Percentiles rank a stretch among this genome's conserved stretches.
These are phyloP conservation scores for Colletotrichum theobromicola DNA, from an alignment of 2,329 filamentous ascomycete genomes.

Conservation along the genomic window DNA sequence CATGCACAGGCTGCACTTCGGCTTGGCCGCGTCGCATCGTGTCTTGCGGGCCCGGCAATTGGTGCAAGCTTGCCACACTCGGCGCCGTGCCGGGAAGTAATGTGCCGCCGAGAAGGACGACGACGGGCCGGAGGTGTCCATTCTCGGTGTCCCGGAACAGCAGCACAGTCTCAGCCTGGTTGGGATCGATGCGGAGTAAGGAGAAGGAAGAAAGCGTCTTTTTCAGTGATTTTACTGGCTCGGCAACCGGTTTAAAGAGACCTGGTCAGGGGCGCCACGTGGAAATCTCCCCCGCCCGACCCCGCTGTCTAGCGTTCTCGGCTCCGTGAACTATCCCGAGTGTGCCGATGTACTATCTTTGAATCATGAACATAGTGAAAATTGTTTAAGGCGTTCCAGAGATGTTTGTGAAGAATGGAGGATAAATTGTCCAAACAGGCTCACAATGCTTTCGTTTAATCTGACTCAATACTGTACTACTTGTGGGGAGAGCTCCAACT, in stretches of 20 bases:
- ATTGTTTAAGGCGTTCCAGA: not conserved
- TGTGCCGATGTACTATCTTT: not conserved
- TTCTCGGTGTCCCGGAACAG: not conserved
- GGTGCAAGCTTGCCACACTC: conserved; percentile 30
- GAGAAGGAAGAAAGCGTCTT: not conserved
- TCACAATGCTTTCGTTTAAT: too few relatives aligned
- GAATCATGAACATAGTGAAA: not conserved
- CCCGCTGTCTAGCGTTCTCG: not conserved
- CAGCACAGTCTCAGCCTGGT: not conserved
- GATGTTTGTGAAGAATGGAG: not conserved
- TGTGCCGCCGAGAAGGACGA: conserved; percentile 16
- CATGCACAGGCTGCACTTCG: conserved; percentile 31
- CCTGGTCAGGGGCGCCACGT: not conserved
- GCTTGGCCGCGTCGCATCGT: conserved; percentile 32
- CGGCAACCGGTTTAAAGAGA: not conserved
- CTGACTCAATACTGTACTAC: too few relatives aligned
- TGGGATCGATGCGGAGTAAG: not conserved
- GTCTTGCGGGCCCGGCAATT: conserved; percentile 35
- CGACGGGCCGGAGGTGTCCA: not conserved
- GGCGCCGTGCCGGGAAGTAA: conserved; percentile 17
- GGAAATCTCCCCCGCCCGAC: not conserved
- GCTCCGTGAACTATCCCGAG: not conserved
- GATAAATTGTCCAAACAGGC: too few relatives aligned
- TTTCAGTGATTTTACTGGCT: not conserved
- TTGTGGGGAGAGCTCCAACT: too few relatives aligned